Conservation (phyloP, 1,284 basidiomycete species). For the Ceratobasidium sp. region DNA sequence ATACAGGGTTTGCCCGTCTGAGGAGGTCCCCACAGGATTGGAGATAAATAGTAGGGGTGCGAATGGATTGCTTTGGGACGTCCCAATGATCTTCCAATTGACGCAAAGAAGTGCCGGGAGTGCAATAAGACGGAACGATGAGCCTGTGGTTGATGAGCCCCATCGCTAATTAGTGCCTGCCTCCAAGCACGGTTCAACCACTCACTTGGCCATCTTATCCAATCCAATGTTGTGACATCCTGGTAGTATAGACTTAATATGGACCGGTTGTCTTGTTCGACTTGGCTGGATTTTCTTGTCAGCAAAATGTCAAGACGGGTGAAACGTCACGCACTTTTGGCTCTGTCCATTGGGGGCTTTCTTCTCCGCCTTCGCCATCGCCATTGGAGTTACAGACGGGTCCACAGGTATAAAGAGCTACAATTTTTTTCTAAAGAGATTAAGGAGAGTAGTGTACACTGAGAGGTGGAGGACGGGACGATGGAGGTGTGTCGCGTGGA, state of each 20-base stretch:
- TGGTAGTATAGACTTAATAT: conserved; percentile 36
- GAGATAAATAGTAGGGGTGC: conserved; percentile 77
- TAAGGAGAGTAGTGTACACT: conserved; percentile 6
- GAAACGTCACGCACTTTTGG: not conserved
- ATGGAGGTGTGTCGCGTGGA: conserved; percentile 5
- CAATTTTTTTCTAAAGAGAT: not conserved
- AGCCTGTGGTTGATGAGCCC: conserved; percentile 6
- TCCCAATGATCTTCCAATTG: conserved; percentile 70
- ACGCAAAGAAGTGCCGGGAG: conserved; percentile 74
- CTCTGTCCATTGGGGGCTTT: not conserved
- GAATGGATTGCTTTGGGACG: conserved; percentile 74
- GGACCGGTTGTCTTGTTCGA: not conserved
- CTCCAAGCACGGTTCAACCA: not conserved
- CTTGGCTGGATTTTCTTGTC: not conserved
- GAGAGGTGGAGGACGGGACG: not conserved
- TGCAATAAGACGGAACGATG: conserved; percentile 72
- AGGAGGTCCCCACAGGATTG: conserved; percentile 63
- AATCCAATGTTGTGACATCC: conserved; percentile 40
- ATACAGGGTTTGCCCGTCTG: conserved; percentile 66
- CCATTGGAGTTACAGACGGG: no score
- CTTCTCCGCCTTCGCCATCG: not conserved
- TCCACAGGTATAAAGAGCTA: not conserved
- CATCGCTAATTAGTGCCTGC: not conserved
- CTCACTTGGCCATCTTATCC: conserved; percentile 38
- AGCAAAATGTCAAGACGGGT: not conserved